Evolutionary conservation across 108 stramenopile genomes (phyloP), one percentile per base, ranked within the genome.

Genomic region (Skeletonema grethae): DNA sequence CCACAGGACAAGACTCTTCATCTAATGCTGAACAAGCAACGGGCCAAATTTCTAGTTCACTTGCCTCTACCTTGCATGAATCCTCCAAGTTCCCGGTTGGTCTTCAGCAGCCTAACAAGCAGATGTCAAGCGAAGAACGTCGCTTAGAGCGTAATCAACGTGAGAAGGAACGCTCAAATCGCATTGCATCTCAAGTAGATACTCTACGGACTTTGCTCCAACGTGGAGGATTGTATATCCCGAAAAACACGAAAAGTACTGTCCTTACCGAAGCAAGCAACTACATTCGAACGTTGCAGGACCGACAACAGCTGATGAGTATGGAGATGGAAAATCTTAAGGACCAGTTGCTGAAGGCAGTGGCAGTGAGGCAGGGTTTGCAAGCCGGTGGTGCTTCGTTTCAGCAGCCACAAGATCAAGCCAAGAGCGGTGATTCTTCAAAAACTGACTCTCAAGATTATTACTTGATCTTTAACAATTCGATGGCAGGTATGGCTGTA

Each of bases 181-280:
- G 61, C 43, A 81, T 81, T 13, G 75, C 80, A 11, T 65, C 69
- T 46, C 80, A 81, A 70, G 75, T 81, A 5, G 60, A 74, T 57
- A 35, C 67, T 35, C 69, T 81, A 22, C 74, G 80, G 11, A 45
- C 64, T 63, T 58, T 81, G 24, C 75, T 81, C 43, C 70, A 69
- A 63, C 56, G 68, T 63, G 80, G 80, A 25, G 80, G 80, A 32
- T 63, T 81, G 12, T 69, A 69, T 34, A 76, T 81, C 11, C 80
- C 80, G 20, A 81, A 81, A 28, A 76, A 76, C 22, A 75, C 74
- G 68, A 81, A 81, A 55, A 71, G 69, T 50, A 63, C 75, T n/a
- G 80, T 81, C 16, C 70, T 81, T 4, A 74, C 66, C 12, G 80
- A 81, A 55, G 80, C 80, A 31, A 70, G 75, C n/a, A 71, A 71